Base-by-base conservation (phyloP, 768 basidiomycete species). In the Hygrophoropsis aurantiaca region DNA sequence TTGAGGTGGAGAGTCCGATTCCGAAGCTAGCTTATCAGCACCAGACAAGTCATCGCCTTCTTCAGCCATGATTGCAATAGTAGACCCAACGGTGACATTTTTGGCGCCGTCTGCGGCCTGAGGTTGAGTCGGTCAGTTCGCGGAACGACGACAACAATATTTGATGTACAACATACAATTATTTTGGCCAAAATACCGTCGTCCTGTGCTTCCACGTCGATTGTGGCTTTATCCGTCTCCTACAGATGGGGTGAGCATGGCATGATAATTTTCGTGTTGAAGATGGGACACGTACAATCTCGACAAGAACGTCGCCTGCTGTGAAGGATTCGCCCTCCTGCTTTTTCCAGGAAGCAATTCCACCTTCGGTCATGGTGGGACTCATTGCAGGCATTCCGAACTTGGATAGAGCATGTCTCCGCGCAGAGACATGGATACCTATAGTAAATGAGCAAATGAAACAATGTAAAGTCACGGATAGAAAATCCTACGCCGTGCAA, bases 151-250 rank as follows among this genome's bases (percentile, higher is more conserved):
- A 9, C 10, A 23, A 16, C 9, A 16, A 7, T 37, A 11, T 3
- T 24, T 15, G 23, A 21, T 37, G 34, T 13, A 26, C 15, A 5
- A 72, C 90, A 48, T 71, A 94, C 94, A 46, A 99, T 85, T 57
- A 99, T 97, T 81, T 98, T 98, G 42, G 90, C 94, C 50, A 99
- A 74, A 53, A 98, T 72, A 57, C 97, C 97, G 57, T 99, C 97
- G 35, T 98, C 97, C 73, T 94, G 94, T 8, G 97, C 93, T 72
- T 99, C 97, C 27, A 99, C 95, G 72, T 99, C 97, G 69, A 99
- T 98, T 40, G 94, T 94, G 18, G 97, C 95, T 80, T 99, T 99
- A 85, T 99, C 97, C 44, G 97, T 99, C 86, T 99, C 97, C 93
- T 95, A 48, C 52, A 11, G 39, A 49, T 35, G 51, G 30, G 44